A percentile compares a stretch with the other conserved stretches of the same genome.
These are phyloP conservation scores for Aspergillus sp. DNA, from an alignment of 2,329 filamentous ascomycete genomes.

Conservation along the genomic window DNA sequence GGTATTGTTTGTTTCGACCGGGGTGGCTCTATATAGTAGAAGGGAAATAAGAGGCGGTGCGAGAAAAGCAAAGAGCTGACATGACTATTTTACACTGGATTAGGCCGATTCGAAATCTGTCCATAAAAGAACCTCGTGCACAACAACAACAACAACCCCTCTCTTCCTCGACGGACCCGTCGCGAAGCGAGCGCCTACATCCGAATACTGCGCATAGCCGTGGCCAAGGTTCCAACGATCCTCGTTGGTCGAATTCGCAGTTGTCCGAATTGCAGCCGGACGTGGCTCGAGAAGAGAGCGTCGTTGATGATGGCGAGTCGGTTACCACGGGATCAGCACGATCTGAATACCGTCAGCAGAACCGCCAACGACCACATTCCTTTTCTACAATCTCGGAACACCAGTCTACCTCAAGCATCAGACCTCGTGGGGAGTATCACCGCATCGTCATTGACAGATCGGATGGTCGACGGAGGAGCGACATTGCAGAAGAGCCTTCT, in stretches of 20 bases:
- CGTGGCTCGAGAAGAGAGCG: slow-evolving; percentile 17
- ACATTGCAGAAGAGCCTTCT: slow-evolving; percentile 44
- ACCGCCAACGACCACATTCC: slow-evolving; percentile 61
- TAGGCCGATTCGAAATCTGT: slow-evolving; percentile 32
- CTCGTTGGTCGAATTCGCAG: slow-evolving; percentile 37
- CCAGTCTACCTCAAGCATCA: slow-evolving; percentile 29
- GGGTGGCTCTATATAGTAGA: not conserved
- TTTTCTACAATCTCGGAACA: slow-evolving; percentile 70
- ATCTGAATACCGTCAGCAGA: slow-evolving; percentile 15
- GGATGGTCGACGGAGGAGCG: slow-evolving; percentile 56
- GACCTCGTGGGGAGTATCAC: slow-evolving; percentile 56
- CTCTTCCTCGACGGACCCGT: slow-evolving; percentile 49
- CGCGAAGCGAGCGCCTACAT: slow-evolving; percentile 50
- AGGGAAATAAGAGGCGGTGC: not conserved
- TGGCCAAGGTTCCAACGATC: slow-evolving; percentile 22
- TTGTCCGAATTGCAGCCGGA: slow-evolving; percentile 32
- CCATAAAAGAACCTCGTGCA: slow-evolving; percentile 24
- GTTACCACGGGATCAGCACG: slow-evolving; percentile 13
- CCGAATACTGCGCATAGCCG: slow-evolving; percentile 27
- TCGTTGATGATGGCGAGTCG: slow-evolving; percentile 17
- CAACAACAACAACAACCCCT: slow-evolving; percentile 18
- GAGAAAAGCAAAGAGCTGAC: slow-evolving; percentile 5
- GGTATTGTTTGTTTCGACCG: slow-evolving; percentile 47
- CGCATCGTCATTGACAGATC: slow-evolving; percentile 75
- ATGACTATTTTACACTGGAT: not conserved